Evolutionary conservation across 345 rosid genomes (phyloP).

Genomic region (Eutrema heterophyllum): DNA sequence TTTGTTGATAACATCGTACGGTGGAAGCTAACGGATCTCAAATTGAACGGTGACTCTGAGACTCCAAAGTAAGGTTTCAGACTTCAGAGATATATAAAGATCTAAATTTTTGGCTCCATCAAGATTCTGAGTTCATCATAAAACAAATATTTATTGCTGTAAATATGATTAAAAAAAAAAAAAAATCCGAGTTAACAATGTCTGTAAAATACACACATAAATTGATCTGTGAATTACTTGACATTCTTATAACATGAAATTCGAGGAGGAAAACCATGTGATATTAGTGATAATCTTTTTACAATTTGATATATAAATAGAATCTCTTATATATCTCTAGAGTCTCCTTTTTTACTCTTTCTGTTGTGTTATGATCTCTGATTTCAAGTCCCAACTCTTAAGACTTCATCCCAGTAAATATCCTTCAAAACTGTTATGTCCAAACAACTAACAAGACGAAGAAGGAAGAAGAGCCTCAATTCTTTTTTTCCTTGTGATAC

Average conservation of each 20-base stretch:
- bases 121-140: neutral
- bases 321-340: neutral
- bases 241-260: neutral
- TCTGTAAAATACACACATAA: neutral
- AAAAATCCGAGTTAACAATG: no score
- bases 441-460: neutral
- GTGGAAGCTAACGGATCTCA: neutral
- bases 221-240: neutral
- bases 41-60: neutral
- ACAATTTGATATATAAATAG: neutral
- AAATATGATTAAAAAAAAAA: neutral
- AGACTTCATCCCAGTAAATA: neutral
- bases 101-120: neutral
- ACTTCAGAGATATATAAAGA: neutral
- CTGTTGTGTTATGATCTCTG: neutral
- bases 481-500: slow-evolving; percentile 52
- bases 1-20: neutral
- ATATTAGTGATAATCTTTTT: neutral
- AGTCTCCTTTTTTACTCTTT: neutral
- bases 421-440: neutral
- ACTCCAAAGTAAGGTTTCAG: neutral
- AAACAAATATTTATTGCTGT: neutral
- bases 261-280: neutral
- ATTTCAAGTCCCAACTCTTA: neutral
- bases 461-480: slow-evolving; percentile 21